phyloP scores from a whole-genome alignment of 305 asterid species.

The Fraxinus angustifolia region DNA sequence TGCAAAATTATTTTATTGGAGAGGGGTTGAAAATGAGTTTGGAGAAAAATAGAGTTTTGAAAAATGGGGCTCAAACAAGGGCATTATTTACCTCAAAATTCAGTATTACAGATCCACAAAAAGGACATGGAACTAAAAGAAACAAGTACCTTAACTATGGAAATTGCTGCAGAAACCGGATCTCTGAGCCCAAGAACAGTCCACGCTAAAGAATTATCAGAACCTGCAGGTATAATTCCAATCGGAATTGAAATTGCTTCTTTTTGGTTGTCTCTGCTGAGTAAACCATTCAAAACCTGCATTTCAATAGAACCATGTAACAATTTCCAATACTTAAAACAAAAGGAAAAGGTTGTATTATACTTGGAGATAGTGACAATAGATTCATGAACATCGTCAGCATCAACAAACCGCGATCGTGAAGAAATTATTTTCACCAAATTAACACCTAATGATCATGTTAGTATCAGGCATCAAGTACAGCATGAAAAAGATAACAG shows the following conservation, averaged over 20 bases:
- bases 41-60: neutral
- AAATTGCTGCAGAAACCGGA: constrained; percentile 90
- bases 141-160: constrained; percentile 73
- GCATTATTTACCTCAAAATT: neutral
- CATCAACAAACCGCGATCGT: neutral
- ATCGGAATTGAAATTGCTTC: constrained; percentile 94
- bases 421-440: neutral
- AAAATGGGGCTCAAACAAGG: neutral
- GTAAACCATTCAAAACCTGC: constrained; percentile 96
- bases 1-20: neutral
- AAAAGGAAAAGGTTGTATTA: neutral
- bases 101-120: neutral
- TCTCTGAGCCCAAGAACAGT: constrained; percentile 96
- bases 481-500: neutral
- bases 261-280: constrained; percentile 84
- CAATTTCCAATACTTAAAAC: neutral
- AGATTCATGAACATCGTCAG: neutral
- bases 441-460: neutral
- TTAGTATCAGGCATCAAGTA: neutral
- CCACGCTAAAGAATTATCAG: constrained; percentile 95
- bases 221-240: constrained; percentile 96
- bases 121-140: neutral
- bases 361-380: neutral
- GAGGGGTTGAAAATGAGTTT: neutral
- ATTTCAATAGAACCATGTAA: constrained; percentile 10